Conservation (phyloP, 2,329 filamentous ascomycete genomes). For the Hysterium pulicare region DNA sequence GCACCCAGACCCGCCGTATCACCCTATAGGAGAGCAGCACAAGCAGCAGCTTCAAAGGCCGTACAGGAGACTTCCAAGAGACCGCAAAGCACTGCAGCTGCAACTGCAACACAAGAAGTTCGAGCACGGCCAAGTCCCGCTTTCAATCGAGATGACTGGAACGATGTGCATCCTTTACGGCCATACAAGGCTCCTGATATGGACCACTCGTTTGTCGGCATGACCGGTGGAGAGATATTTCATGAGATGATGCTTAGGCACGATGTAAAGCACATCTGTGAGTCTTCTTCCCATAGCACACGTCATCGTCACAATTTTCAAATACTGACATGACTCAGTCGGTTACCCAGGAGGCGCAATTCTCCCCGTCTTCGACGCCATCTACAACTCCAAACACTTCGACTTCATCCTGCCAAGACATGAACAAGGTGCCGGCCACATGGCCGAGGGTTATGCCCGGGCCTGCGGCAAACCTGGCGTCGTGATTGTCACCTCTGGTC, state of each 20-base stretch:
- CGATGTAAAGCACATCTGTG: conserved; percentile 90
- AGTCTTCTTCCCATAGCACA: no score
- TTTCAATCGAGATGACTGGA: conserved; percentile 49
- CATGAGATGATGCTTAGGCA: conserved; percentile 98
- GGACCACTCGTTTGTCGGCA: conserved; percentile 74
- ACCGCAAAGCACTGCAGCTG: conserved; percentile 42
- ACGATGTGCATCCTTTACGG: conserved; percentile 45
- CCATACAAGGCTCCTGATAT: conserved; percentile 48
- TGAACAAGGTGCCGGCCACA: conserved; percentile 97
- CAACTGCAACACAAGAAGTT: conserved; percentile 29
- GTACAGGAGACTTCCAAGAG: conserved; percentile 40
- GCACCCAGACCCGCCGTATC: conserved; percentile 41
- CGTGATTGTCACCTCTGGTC: conserved; percentile 93
- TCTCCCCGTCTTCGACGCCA: conserved; percentile 96
- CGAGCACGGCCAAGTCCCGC: conserved; percentile 44
- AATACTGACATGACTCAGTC: conserved; percentile 35
- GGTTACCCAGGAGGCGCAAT: conserved; percentile 91
- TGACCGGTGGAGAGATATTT: conserved; percentile 94
- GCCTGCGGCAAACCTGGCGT: conserved; percentile 92
- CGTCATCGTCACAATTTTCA: conserved; percentile 5
- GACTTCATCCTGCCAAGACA: conserved; percentile 93
- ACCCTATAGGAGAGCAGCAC: conserved; percentile 40
- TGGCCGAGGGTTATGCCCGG: conserved; percentile 95
- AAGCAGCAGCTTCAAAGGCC: conserved; percentile 25
- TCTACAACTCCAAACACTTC: conserved; percentile 97